Evolutionary conservation across 2,329 filamentous ascomycete species (phyloP).

Genomic region (Colletotrichum tabaci): DNA sequence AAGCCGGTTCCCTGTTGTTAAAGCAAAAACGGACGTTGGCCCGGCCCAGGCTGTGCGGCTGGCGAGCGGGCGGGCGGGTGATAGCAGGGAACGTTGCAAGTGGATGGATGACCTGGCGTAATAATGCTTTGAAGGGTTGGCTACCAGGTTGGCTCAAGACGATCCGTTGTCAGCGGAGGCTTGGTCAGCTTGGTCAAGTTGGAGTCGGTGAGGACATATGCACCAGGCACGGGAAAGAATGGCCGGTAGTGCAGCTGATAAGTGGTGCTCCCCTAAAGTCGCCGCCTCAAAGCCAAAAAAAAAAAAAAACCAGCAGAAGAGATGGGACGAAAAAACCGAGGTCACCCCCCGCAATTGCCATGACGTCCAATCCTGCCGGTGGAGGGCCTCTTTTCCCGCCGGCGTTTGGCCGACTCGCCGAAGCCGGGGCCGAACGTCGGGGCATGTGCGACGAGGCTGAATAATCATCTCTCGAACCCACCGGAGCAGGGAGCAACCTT

Average conservation of each 20-base stretch:
- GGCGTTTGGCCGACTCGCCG: constrained; percentile 40
- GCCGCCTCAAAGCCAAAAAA: background rate
- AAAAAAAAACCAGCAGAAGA: background rate
- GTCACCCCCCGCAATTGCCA: constrained; percentile 25
- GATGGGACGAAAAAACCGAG: constrained; percentile 21
- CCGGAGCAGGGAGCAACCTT: constrained; percentile 25
- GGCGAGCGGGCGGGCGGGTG: constrained; percentile 1
- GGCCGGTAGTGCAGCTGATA: constrained; percentile 17
- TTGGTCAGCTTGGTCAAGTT: constrained; percentile 2
- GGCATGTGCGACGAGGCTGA: constrained; percentile 31
- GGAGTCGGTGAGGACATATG: constrained; percentile 39
- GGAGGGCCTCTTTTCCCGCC: constrained; percentile 30
- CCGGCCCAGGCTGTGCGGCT: constrained; percentile 2
- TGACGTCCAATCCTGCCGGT: constrained; percentile 33
- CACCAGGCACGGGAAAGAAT: background rate
- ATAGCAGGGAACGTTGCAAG: background rate
- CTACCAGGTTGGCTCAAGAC: background rate
- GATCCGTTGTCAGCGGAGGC: constrained; percentile 39
- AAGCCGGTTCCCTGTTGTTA: constrained; percentile 6
- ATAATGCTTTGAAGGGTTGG: background rate
- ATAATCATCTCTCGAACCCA: constrained; percentile 26
- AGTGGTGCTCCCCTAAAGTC: constrained; percentile 12
- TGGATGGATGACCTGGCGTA: background rate
- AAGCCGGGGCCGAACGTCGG: constrained; percentile 40
- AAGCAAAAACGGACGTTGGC: constrained; percentile 6